phyloP scores from a whole-genome alignment of 495 filamentous ascomycete species.

The Podospora conica region DNA sequence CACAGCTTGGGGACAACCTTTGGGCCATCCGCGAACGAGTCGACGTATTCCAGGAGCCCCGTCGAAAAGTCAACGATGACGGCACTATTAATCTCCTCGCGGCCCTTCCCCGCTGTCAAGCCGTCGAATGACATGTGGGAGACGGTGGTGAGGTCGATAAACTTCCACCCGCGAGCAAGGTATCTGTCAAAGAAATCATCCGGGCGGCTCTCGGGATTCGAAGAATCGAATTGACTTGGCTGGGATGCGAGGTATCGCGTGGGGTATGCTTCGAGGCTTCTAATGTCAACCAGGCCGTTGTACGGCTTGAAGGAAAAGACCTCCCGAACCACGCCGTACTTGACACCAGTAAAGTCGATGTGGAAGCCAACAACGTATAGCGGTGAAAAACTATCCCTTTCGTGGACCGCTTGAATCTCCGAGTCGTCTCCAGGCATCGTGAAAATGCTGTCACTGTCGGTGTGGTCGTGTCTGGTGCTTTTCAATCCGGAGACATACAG shows the following conservation, averaged over 20 bases:
- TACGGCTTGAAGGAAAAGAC: constrained; percentile 27
- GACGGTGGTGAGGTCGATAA: constrained; percentile 22
- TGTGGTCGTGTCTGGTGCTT: too few species aligned
- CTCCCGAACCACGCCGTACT: constrained; percentile 28
- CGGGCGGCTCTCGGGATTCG: neutral
- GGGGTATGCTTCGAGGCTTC: constrained; percentile 28
- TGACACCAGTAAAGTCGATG: constrained; percentile 34
- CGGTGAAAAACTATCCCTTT: neutral
- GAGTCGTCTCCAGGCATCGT: too few species aligned
- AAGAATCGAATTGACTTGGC: neutral
- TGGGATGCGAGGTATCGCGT: constrained; percentile 10
- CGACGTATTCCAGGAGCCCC: constrained; percentile 20
- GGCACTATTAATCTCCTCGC: constrained; percentile 32
- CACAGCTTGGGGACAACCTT: neutral
- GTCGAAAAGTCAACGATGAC: constrained; percentile 34
- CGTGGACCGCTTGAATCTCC: too few species aligned
- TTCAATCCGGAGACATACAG: too few species aligned
- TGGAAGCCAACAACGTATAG: constrained; percentile 20
- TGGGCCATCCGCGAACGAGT: neutral
- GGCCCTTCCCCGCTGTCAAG: constrained; percentile 20
- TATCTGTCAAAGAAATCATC: constrained; percentile 12
- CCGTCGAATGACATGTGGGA: constrained; percentile 35
- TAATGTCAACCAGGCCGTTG: constrained; percentile 30
- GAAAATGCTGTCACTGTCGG: too few species aligned
- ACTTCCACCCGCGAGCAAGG: constrained; percentile 26